A percentile compares a stretch with the other conserved stretches of the same genome.
Evolutionary conservation across 352 stramenopile species (phyloP).

Genomic region (Pythium coloratum): DNA sequence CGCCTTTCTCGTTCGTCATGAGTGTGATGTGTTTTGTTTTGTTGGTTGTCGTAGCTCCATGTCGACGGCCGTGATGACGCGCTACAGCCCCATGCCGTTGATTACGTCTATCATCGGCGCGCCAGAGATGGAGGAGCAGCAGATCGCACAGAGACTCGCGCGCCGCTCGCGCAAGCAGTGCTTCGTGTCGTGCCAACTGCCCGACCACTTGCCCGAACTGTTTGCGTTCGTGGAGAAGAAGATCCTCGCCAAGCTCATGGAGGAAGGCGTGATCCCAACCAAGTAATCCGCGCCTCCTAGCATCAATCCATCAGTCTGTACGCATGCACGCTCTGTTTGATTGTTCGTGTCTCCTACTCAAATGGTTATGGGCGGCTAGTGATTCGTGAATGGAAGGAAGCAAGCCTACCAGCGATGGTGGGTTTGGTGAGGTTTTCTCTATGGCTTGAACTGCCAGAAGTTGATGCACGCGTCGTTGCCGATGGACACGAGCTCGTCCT

Average conservation of each 20-base stretch:
- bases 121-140: constrained; percentile 74
- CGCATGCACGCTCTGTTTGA: constrained; percentile 7
- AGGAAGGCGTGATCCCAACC: constrained; percentile 46
- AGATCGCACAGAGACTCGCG: constrained; percentile 78
- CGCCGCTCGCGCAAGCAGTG: constrained; percentile 63
- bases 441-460: constrained; percentile 59
- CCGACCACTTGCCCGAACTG: constrained; percentile 70
- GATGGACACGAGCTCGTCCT: constrained; percentile 74
- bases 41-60: constrained; percentile 43
- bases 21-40: neutral
- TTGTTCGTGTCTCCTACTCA: neutral
- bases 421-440: constrained; percentile 1
- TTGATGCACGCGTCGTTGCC: constrained; percentile 84
- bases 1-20: neutral
- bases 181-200: constrained; percentile 82
- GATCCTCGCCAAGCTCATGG: constrained; percentile 46
- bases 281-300: constrained; percentile 7
- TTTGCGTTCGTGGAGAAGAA: constrained; percentile 70
- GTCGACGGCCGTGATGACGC: constrained; percentile 75
- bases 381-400: neutral
- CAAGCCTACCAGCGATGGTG: neutral
- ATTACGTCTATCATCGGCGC: constrained; percentile 70
- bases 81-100: constrained; percentile 78
- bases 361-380: neutral
- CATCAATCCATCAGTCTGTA: neutral